A percentile compares a stretch with the other conserved stretches of the same genome.
phyloP scores from a whole-genome alignment of 805 yeast genomes.

The Lipomyces chichibuensis region DNA sequence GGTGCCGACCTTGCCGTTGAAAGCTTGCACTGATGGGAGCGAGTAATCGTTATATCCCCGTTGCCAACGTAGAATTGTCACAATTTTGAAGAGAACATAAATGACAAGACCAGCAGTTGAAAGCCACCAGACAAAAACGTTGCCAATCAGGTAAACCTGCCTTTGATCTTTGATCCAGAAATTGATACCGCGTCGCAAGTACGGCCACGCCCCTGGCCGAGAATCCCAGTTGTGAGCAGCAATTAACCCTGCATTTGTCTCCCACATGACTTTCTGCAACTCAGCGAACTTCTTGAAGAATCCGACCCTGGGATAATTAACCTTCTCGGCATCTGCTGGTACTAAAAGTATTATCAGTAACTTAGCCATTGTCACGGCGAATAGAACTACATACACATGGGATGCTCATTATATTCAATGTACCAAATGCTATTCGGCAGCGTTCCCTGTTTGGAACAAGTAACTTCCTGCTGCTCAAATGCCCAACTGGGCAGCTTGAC shows the following conservation, averaged over 20 bases:
- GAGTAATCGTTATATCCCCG: conserved; percentile 44
- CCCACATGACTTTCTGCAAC: conserved; percentile 60
- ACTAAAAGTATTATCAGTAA: not conserved
- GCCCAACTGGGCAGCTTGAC: conserved; percentile 84
- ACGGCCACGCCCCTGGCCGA: conserved; percentile 67
- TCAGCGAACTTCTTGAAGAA: conserved; percentile 59
- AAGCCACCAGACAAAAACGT: conserved; percentile 59
- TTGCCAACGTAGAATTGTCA: conserved; percentile 47
- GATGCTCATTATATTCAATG: conserved; percentile 68
- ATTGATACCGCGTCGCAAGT: conserved; percentile 59
- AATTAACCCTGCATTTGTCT: conserved; percentile 52
- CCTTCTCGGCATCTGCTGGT: conserved; percentile 43
- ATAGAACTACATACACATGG: conserved; percentile 43
- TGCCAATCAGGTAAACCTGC: conserved; percentile 65
- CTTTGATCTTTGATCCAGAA: conserved; percentile 54
- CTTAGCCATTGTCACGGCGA: not conserved
- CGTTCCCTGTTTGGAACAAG: conserved; percentile 78
- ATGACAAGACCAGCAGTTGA: conserved; percentile 45
- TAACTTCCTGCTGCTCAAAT: conserved; percentile 79
- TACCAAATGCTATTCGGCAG: conserved; percentile 70
- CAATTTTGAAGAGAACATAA: conserved; percentile 39
- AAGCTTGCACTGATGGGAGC: conserved; percentile 39
- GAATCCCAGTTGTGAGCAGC: conserved; percentile 56
- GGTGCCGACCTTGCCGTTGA: conserved; percentile 48
- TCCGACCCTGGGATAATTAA: conserved; percentile 45